Percentiles rank a stretch among this genome's conserved stretches.
Conservation (phyloP, 129 eudicot genomes). For the Flaveria robusta region DNA sequence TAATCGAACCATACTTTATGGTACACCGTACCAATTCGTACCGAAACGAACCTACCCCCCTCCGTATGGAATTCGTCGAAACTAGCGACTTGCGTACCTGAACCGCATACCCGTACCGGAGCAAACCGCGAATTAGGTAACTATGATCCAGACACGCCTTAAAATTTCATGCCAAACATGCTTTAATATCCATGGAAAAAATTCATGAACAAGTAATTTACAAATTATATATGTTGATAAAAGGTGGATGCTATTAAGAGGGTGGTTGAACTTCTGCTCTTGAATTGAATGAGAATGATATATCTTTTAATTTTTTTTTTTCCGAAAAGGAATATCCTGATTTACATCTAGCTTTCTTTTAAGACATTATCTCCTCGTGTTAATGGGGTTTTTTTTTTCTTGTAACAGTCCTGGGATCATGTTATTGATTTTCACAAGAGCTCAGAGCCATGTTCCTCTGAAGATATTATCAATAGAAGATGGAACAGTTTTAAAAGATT, state of each 20-base stretch:
- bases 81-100: no score
- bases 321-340: neutral
- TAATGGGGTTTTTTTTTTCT: neutral
- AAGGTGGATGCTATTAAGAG: conserved; percentile 3
- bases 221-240: neutral
- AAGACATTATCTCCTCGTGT: no score
- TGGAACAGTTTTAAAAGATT: conserved; percentile 48
- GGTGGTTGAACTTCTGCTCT: conserved; percentile 15
- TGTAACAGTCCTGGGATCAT: conserved; percentile 47
- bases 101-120: no score
- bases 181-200: neutral
- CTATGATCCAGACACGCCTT: neutral
- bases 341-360: neutral
- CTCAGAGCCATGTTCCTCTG: conserved; percentile 45
- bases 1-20: no score
- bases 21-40: no score
- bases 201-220: neutral
- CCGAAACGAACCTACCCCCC: no score
- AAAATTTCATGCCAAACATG: neutral
- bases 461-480: conserved; percentile 49
- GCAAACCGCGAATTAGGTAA: no score
- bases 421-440: conserved; percentile 41
- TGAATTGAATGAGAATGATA: neutral
- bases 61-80: no score
- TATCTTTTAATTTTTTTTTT: neutral